Conservation (phyloP, 306 rosid genomes). For the Rosa chinensis region DNA sequence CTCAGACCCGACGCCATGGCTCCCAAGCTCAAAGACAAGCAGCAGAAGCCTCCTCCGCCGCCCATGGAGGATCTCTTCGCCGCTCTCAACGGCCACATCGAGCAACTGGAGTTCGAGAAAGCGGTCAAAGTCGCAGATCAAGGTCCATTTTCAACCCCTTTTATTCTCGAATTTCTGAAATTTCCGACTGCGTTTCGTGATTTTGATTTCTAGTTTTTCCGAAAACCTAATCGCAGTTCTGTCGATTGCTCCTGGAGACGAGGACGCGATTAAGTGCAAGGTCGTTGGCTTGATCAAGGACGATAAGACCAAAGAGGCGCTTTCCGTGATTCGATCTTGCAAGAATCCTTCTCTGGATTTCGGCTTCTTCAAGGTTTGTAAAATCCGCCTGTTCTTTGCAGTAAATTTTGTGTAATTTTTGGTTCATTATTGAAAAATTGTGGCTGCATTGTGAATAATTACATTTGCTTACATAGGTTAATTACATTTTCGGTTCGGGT, state of each 20-base stretch:
- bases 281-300: constrained; percentile 69
- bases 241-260: constrained; percentile 62
- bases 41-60: constrained; percentile 58
- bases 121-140: constrained; percentile 86
- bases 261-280: constrained; percentile 88
- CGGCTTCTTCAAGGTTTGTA: constrained; percentile 61
- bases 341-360: constrained; percentile 46
- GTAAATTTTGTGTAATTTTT: background rate
- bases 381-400: background rate
- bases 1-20: constrained; percentile 47
- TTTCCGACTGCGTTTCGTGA: background rate
- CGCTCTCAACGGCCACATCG: constrained; percentile 67
- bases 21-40: constrained; percentile 67
- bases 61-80: constrained; percentile 85
- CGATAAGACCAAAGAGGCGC: constrained; percentile 62
- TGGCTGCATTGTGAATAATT: background rate
- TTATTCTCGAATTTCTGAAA: background rate
- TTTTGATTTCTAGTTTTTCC: background rate
- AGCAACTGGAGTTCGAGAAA: constrained; percentile 53
- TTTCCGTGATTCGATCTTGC: constrained; percentile 59
- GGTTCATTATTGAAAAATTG: background rate
- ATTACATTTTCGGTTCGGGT: background rate
- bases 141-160: constrained; percentile 42
- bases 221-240: constrained; percentile 49
- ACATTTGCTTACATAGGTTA: background rate